Conservation (phyloP, 805 yeast species). For the Pichia paraexigua region DNA sequence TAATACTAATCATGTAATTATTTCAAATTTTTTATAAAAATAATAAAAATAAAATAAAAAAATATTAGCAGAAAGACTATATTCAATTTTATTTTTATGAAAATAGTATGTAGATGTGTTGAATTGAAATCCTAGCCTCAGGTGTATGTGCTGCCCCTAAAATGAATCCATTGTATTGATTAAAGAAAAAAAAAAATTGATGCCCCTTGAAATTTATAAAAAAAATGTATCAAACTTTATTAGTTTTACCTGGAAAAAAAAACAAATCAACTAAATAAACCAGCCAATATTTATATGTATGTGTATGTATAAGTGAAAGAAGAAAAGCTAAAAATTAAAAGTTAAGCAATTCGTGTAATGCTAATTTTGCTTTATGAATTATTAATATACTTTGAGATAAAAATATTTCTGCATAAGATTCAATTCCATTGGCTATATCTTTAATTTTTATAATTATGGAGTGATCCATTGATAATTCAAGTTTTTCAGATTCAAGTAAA, state of each 20-base stretch:
- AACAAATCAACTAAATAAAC: too few relatives aligned
- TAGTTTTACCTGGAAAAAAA: background rate
- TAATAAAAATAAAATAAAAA: too few relatives aligned
- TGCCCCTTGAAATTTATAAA: too few relatives aligned
- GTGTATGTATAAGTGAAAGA: background rate
- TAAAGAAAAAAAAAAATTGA: too few relatives aligned
- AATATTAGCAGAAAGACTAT: background rate
- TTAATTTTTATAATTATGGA: constrained; percentile 3
- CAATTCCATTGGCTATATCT: constrained; percentile 3
- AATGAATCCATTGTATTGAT: background rate
- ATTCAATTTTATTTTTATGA: too few relatives aligned
- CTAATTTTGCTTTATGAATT: constrained; percentile 11
- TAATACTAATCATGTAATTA: too few relatives aligned
- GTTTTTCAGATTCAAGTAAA: background rate
- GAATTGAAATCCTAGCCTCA: background rate
- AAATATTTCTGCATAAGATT: constrained; percentile 1
- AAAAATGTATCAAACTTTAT: too few relatives aligned
- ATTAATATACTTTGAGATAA: constrained; percentile 3
- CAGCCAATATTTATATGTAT: background rate
- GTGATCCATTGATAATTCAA: background rate
- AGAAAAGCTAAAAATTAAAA: background rate
- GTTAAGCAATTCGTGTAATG: constrained; percentile 7
- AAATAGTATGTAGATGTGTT: background rate
- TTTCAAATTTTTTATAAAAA: background rate
- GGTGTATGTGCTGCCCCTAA: background rate